Evolutionary conservation across 495 filamentous ascomycete species (phyloP).

Genomic region (Penicillium pancosmium): DNA sequence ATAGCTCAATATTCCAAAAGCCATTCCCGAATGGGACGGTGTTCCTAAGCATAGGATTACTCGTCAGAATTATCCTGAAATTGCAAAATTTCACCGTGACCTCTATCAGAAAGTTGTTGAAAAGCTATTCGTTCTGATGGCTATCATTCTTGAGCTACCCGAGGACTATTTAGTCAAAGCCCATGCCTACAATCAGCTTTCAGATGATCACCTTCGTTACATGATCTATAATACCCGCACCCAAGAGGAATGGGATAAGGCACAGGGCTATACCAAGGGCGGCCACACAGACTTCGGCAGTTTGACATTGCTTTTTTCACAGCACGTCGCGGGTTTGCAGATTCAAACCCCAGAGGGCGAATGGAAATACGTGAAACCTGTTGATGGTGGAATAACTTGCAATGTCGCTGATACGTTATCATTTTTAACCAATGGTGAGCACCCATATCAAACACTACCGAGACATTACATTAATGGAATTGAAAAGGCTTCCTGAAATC

Average conservation of each 20-base stretch:
- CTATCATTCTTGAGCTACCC: slow-evolving; percentile 56
- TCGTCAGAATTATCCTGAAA: slow-evolving; percentile 26
- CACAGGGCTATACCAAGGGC: slow-evolving; percentile 43
- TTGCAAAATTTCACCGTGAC: slow-evolving; percentile 28
- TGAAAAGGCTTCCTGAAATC: slow-evolving; percentile 43
- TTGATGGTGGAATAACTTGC: slow-evolving; percentile 47
- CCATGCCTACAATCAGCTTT: slow-evolving; percentile 51
- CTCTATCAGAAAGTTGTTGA: slow-evolving; percentile 23
- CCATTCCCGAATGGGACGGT: slow-evolving; percentile 43
- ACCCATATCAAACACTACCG: not conserved
- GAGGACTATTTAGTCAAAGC: slow-evolving; percentile 51
- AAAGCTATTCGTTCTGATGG: slow-evolving; percentile 39
- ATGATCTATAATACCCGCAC: slow-evolving; percentile 57
- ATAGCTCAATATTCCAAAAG: slow-evolving; percentile 53
- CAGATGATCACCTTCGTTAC: slow-evolving; percentile 55
- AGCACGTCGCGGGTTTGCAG: slow-evolving; percentile 57
- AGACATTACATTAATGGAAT: not conserved
- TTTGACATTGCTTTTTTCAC: slow-evolving; percentile 57
- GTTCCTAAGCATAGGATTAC: slow-evolving; percentile 32
- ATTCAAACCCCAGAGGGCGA: slow-evolving; percentile 45
- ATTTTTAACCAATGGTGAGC: slow-evolving; percentile 40
- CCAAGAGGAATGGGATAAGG: slow-evolving; percentile 46
- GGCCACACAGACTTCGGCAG: slow-evolving; percentile 60
- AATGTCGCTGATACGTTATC: slow-evolving; percentile 51
- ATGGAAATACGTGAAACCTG: slow-evolving; percentile 53